These are phyloP conservation scores for Westerdykella aurantiaca DNA, from an alignment of 2,329 filamentous ascomycete species.

Conservation along the genomic window DNA sequence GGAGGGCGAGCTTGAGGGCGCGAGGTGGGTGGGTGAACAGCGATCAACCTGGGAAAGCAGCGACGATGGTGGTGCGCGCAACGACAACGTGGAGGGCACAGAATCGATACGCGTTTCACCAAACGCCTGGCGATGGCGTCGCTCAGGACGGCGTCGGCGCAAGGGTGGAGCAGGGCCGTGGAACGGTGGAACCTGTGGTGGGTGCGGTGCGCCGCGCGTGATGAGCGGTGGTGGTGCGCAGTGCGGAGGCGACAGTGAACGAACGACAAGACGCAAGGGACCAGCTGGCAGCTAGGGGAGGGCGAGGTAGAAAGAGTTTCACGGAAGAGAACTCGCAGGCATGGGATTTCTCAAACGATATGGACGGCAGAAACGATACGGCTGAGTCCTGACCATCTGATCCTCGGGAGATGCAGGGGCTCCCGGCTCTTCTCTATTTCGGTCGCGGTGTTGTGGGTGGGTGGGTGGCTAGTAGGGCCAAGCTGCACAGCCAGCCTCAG, in stretches of 20 bases:
- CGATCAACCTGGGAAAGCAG: neutral
- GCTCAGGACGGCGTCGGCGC: too few relatives aligned
- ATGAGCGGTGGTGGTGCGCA: neutral
- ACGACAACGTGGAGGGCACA: constrained; percentile 7
- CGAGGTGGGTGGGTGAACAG: neutral
- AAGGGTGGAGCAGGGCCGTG: too few relatives aligned
- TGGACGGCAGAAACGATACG: too few relatives aligned
- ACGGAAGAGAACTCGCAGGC: constrained; percentile 1
- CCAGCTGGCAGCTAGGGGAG: neutral
- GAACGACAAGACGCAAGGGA: constrained; percentile 2
- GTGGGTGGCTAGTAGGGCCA: neutral
- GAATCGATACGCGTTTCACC: constrained; percentile 33
- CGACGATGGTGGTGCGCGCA: constrained; percentile 1
- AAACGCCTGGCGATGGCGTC: constrained; percentile 19
- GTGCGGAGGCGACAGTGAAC: constrained; percentile 1
- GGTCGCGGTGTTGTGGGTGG: too few relatives aligned
- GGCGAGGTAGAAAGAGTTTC: neutral
- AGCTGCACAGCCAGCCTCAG: neutral
- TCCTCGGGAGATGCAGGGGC: too few relatives aligned
- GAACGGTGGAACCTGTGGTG: constrained; percentile 2
- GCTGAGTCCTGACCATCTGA: too few relatives aligned
- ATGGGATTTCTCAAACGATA: neutral
- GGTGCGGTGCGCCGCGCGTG: too few relatives aligned
- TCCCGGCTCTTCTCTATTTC: neutral
- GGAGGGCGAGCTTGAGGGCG: neutral